Evolutionary conservation across 495 filamentous ascomycete genomes (phyloP).

Genomic region (Lasiosphaeriaceae sp.): DNA sequence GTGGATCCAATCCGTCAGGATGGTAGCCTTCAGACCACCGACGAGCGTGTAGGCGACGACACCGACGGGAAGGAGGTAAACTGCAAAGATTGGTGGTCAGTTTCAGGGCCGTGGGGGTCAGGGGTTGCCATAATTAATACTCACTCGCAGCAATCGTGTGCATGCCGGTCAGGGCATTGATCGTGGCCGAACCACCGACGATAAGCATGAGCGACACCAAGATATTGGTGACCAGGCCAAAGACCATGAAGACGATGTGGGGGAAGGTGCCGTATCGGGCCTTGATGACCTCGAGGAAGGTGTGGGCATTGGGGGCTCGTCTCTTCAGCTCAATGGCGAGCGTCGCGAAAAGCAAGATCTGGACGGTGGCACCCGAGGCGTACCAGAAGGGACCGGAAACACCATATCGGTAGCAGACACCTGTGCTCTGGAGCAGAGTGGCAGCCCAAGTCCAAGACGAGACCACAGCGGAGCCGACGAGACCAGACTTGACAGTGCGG

Average conservation of each 20-base stretch:
- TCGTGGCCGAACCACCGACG: slow-evolving; percentile 84
- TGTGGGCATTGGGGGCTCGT: slow-evolving; percentile 81
- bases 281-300: slow-evolving; percentile 71
- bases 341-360: slow-evolving; percentile 87
- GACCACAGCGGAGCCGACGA: slow-evolving; percentile 94
- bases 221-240: slow-evolving; percentile 80
- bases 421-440: slow-evolving; percentile 76
- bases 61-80: slow-evolving; percentile 83
- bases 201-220: slow-evolving; percentile 87
- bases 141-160: slow-evolving; percentile 73
- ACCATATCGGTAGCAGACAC: slow-evolving; percentile 88
- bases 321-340: slow-evolving; percentile 92
- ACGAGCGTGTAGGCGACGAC: slow-evolving; percentile 73
- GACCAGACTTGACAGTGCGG: slow-evolving; percentile 86
- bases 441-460: slow-evolving; percentile 95
- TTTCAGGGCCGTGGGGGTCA: not conserved
- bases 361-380: slow-evolving; percentile 60
- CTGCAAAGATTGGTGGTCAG: slow-evolving; percentile 6
- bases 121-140: not conserved
- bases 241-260: slow-evolving; percentile 73
- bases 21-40: slow-evolving; percentile 48
- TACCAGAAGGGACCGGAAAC: slow-evolving; percentile 95
- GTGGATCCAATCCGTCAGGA: slow-evolving; percentile 60
- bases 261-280: slow-evolving; percentile 56
- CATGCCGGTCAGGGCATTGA: slow-evolving; percentile 81